Conservation (phyloP, 2,329 filamentous ascomycete species). For the Colletotrichum caudatum region DNA sequence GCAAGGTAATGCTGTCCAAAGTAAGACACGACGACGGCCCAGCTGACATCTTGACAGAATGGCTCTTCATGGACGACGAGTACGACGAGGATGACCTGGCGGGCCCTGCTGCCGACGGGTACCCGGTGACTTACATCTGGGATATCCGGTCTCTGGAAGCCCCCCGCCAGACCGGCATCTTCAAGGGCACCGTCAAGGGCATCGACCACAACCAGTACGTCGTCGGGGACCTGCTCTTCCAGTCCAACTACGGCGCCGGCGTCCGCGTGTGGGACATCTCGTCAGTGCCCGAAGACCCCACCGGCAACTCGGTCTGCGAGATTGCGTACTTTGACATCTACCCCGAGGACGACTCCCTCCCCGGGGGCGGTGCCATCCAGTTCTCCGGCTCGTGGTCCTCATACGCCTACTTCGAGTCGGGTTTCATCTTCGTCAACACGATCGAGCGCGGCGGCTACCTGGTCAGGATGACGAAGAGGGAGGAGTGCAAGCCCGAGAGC, state of each 20-base stretch:
- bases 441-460: slow-evolving; percentile 58
- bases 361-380: slow-evolving; percentile 51
- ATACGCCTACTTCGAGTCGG: slow-evolving; percentile 58
- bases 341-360: slow-evolving; percentile 59
- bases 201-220: slow-evolving; percentile 63
- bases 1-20: slow-evolving; percentile 47
- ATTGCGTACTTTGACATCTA: slow-evolving; percentile 61
- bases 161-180: slow-evolving; percentile 57
- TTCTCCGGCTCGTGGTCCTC: slow-evolving; percentile 59
- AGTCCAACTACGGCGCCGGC: slow-evolving; percentile 61
- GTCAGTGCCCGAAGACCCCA: slow-evolving; percentile 49
- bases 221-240: slow-evolving; percentile 55
- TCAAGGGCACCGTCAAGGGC: slow-evolving; percentile 51
- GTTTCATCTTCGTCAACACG: slow-evolving; percentile 57
- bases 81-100: slow-evolving; percentile 58
- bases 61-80: slow-evolving; percentile 62
- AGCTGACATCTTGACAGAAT: slow-evolving; percentile 17
- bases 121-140: slow-evolving; percentile 63
- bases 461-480: slow-evolving; percentile 50
- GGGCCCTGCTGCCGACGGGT: slow-evolving; percentile 55
- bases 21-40: slow-evolving; percentile 17
- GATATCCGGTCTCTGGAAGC: slow-evolving; percentile 57
- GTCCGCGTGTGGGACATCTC: slow-evolving; percentile 53
- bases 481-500: slow-evolving; percentile 43
- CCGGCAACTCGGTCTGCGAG: slow-evolving; percentile 56